Percentiles rank a stretch among this genome's conserved stretches.
Conservation (phyloP, 176 grass and related monocot species). For the Olyra latifolia region DNA sequence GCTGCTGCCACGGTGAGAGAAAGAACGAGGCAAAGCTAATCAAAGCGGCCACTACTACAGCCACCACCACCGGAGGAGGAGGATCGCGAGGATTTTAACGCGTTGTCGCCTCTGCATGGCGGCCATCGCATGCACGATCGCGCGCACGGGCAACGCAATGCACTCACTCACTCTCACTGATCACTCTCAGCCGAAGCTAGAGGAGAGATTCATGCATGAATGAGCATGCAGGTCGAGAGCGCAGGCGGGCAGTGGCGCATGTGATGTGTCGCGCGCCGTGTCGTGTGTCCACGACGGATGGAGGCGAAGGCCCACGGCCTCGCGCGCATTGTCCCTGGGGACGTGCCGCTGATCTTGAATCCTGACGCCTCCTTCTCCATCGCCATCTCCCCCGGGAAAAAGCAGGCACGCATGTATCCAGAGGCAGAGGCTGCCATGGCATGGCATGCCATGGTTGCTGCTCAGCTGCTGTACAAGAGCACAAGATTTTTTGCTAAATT, state of each 20-base stretch:
- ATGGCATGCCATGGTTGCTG: not conserved
- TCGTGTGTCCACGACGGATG: too few species aligned
- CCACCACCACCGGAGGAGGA: too few species aligned
- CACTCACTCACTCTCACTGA: too few species aligned
- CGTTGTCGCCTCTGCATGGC: not conserved
- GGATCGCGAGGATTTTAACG: not conserved
- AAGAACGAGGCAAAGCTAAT: not conserved
- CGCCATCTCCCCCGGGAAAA: not conserved
- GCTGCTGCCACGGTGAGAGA: not conserved
- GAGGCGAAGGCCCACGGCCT: constrained; percentile 7
- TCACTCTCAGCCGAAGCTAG: not conserved
- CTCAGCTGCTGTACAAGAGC: not conserved
- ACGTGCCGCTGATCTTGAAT: not conserved
- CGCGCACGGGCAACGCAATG: too few species aligned
- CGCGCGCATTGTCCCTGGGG: not conserved
- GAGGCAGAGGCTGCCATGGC: not conserved
- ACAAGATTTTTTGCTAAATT: not conserved
- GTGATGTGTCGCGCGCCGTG: constrained; percentile 6
- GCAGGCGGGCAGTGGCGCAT: not conserved
- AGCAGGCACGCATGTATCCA: not conserved
- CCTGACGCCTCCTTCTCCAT: not conserved
- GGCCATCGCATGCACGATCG: not conserved
- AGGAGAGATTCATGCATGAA: not conserved
- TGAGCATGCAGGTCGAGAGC: too few species aligned
- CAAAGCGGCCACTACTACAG: not conserved